Evolutionary conservation across 352 stramenopile species (phyloP).

Genomic region (Globisporangium barbulae): DNA sequence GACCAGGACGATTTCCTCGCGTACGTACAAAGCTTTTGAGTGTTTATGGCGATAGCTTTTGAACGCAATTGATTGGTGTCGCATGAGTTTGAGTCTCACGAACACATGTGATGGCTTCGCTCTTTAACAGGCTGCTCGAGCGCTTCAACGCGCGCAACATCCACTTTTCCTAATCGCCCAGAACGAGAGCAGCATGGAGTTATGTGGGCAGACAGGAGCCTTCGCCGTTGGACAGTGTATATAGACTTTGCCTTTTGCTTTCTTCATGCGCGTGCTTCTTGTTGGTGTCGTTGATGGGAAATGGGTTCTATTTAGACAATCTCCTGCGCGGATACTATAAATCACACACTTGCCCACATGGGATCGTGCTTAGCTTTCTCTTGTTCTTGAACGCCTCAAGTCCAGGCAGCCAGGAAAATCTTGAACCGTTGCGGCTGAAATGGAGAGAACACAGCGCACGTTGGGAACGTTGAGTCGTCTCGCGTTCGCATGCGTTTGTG

Average conservation of each 20-base stretch:
- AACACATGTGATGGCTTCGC: not conserved
- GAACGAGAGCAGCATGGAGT: no score
- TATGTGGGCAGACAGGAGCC: no score
- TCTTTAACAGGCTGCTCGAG: conserved; percentile 75
- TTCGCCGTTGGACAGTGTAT: not conserved
- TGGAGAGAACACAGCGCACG: not conserved
- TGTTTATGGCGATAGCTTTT: conserved; percentile 1
- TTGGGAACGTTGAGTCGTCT: not conserved
- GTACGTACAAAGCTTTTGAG: conserved; percentile 38
- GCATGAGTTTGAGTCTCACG: not conserved
- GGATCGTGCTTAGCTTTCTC: no score
- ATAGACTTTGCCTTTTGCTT: not conserved
- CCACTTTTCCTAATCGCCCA: conserved; percentile 89
- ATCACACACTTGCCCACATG: not conserved
- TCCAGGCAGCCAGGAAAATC: not conserved
- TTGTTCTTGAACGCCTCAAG: not conserved
- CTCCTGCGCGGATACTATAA: not conserved
- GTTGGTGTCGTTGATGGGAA: not conserved
- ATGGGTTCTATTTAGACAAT: conserved; percentile 3
- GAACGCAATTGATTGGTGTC: not conserved
- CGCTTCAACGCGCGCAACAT: conserved; percentile 97
- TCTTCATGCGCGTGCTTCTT: not conserved
- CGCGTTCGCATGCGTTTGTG: not conserved
- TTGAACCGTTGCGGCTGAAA: not conserved
- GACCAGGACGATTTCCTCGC: conserved; percentile 96